A percentile compares a stretch with the other conserved stretches of the same genome.
phyloP scores from a whole-genome alignment of 2,329 filamentous ascomycete genomes.

The Verticillium zaregamsianum region DNA sequence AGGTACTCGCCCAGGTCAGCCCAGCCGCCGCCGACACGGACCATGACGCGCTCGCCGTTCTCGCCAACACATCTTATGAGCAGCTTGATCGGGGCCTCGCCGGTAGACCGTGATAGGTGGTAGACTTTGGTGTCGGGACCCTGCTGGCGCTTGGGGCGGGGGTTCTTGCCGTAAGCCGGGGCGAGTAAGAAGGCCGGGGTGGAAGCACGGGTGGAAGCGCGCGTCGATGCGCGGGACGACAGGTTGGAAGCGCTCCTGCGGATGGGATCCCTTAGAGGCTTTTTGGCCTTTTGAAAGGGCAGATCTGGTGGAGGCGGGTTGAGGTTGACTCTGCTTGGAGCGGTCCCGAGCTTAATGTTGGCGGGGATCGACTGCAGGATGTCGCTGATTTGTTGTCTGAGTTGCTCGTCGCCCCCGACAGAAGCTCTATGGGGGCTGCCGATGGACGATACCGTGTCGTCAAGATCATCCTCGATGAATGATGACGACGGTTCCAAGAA shows the following conservation, averaged over 20 bases:
- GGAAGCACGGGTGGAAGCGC: conserved; percentile 43
- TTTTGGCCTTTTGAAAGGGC: conserved; percentile 42
- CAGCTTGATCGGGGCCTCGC: conserved; percentile 86
- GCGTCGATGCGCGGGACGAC: conserved; percentile 31
- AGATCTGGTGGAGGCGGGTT: conserved; percentile 58
- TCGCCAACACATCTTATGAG: conserved; percentile 92
- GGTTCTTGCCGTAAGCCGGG: conserved; percentile 49
- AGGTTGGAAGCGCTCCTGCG: conserved; percentile 45
- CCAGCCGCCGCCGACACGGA: conserved; percentile 97
- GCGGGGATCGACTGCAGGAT: conserved; percentile 75
- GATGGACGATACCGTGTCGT: conserved; percentile 29
- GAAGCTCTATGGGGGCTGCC: conserved; percentile 29
- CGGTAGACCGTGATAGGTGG: conserved; percentile 79
- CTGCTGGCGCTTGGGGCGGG: conserved; percentile 43
- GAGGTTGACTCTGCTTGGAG: conserved; percentile 42
- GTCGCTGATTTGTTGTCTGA: conserved; percentile 76
- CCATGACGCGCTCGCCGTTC: conserved; percentile 90
- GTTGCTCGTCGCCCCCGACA: conserved; percentile 56
- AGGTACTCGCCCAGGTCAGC: conserved; percentile 93
- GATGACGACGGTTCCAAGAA: conserved; percentile 31
- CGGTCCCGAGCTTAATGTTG: conserved; percentile 67
- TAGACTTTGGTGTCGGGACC: conserved; percentile 85
- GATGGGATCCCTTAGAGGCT: conserved; percentile 36
- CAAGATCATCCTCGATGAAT: conserved; percentile 43
- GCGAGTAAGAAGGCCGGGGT: conserved; percentile 68